phyloP scores from a whole-genome alignment of 176 grass and related monocot species.

The Zoysia pacifica region DNA sequence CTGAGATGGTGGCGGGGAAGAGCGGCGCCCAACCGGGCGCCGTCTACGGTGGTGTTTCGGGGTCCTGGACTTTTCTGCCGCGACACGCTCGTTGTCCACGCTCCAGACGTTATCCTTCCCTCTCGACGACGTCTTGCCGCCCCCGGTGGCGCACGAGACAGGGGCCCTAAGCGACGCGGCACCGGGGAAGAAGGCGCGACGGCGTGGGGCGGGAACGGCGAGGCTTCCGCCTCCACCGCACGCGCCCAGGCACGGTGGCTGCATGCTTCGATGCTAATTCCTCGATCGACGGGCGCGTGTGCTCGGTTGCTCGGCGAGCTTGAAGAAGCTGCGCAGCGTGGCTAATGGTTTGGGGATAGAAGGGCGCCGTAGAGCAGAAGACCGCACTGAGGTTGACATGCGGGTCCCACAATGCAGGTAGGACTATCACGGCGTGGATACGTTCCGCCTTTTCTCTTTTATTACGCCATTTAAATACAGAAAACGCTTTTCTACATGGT shows the following conservation, averaged over 20 bases:
- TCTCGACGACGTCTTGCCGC: conserved; percentile 46
- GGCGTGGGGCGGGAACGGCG: neutral
- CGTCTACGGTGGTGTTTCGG: conserved; percentile 33
- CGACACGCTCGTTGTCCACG: conserved; percentile 71
- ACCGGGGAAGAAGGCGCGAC: neutral
- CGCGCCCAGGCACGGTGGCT: conserved; percentile 59
- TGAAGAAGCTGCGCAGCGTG: neutral
- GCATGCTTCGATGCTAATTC: conserved; percentile 50
- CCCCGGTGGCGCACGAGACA: conserved; percentile 29
- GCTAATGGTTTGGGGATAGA: conserved; percentile 36
- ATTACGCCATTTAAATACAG: too few species aligned
- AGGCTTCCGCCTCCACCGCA: conserved; percentile 45
- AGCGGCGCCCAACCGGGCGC: conserved; percentile 31
- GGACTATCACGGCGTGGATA: too few species aligned
- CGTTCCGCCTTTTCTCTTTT: too few species aligned
- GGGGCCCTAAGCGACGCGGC: conserved; percentile 10
- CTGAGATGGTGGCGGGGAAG: conserved; percentile 20
- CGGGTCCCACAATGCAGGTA: neutral
- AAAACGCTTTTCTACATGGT: neutral
- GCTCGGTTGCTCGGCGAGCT: conserved; percentile 7
- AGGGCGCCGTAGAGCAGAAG: neutral
- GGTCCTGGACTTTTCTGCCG: conserved; percentile 8
- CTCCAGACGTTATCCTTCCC: conserved; percentile 95
- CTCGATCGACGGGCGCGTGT: neutral
- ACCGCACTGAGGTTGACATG: neutral